Evolutionary conservation across 2,329 filamentous ascomycete genomes (phyloP).

Genomic region (Microcyclosporella mali): DNA sequence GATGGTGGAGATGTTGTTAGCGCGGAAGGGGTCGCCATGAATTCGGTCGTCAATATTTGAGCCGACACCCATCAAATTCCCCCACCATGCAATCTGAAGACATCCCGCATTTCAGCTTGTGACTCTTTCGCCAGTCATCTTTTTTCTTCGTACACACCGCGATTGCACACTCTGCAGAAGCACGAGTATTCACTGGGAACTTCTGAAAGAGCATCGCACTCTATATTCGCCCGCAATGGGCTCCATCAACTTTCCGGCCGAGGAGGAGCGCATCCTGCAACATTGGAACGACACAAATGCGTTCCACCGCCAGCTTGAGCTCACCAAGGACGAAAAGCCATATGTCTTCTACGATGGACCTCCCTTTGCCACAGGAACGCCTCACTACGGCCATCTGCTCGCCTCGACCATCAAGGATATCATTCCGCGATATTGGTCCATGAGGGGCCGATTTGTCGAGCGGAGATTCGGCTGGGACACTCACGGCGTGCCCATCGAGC

Average conservation of each 20-base stretch:
- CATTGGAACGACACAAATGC: constrained; percentile 90
- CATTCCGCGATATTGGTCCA: constrained; percentile 92
- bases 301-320: constrained; percentile 79
- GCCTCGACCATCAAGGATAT: constrained; percentile 97
- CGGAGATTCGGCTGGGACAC: constrained; percentile 94
- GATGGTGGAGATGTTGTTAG: too few relatives aligned
- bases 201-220: too few relatives aligned
- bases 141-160: too few relatives aligned
- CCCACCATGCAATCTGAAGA: too few relatives aligned
- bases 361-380: constrained; percentile 50
- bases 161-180: too few relatives aligned
- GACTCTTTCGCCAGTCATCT: too few relatives aligned
- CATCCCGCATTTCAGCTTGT: too few relatives aligned
- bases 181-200: too few relatives aligned
- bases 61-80: too few relatives aligned
- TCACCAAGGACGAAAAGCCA: constrained; percentile 72
- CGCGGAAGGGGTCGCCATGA: too few relatives aligned
- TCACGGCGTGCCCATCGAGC: constrained; percentile 89
- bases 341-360: constrained; percentile 89
- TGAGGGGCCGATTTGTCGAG: constrained; percentile 91
- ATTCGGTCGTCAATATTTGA: too few relatives aligned
- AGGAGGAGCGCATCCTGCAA: constrained; percentile 78
- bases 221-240: constrained; percentile 32
- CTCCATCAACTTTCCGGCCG: constrained; percentile 74
- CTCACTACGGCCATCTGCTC: constrained; percentile 70